Conservation (phyloP, 2,329 filamentous ascomycete species). For the Cyphellophora attinorum region DNA sequence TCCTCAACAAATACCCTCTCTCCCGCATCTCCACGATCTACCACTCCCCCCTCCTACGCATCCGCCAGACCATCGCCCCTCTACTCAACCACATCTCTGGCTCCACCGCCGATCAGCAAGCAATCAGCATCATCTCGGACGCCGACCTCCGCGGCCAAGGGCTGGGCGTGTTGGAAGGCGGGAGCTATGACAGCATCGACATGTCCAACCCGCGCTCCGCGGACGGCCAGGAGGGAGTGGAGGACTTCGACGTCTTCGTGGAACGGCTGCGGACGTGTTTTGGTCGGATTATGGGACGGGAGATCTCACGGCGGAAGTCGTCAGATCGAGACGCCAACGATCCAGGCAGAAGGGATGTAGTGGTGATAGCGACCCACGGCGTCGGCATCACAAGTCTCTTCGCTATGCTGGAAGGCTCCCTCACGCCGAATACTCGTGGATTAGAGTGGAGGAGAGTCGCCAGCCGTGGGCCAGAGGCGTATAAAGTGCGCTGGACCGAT, state of each 20-base stretch:
- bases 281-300: conserved; percentile 6
- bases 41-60: conserved; percentile 9
- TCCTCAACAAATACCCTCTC: conserved; percentile 12
- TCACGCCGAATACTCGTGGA: conserved; percentile 8
- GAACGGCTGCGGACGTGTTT: conserved; percentile 7
- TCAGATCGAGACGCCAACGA: conserved; percentile 4
- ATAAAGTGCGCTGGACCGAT: conserved; percentile 12
- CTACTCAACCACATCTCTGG: conserved; percentile 1
- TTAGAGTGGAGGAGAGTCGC: conserved; percentile 7
- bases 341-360: too few species aligned
- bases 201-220: conserved; percentile 11
- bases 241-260: conserved; percentile 11
- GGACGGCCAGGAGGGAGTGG: conserved; percentile 10
- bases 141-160: conserved; percentile 8
- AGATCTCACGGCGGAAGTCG: conserved; percentile 3
- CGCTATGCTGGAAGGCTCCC: conserved; percentile 7
- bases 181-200: conserved; percentile 10
- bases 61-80: conserved; percentile 9
- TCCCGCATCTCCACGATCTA: conserved; percentile 19
- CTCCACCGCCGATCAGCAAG: not conserved
- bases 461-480: conserved; percentile 9
- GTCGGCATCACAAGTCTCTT: conserved; percentile 11
- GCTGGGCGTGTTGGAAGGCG: conserved; percentile 9
- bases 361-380: conserved; percentile 12
- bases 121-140: conserved; percentile 3